Base-by-base conservation (phyloP, 768 basidiomycete genomes). In the Panaeolus papilionaceus region DNA sequence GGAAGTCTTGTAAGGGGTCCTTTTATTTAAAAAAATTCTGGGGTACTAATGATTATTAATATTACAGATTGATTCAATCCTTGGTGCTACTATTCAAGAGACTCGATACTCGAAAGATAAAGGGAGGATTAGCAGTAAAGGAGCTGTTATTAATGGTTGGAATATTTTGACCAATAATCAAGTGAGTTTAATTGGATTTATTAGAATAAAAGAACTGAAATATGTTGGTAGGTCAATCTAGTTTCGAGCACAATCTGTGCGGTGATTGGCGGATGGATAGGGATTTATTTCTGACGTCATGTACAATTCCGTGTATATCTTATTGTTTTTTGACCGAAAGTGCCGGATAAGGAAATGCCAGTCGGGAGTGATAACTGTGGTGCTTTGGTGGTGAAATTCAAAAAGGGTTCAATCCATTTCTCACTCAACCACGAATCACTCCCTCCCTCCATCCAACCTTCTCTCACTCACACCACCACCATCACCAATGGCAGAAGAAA, bases 31-130 rank as follows among this genome's bases (percentile, higher is more conserved):
- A 47, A 44, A 42, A 49, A 23, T 47, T 42, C 33, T 10, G 47
- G 20, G 47, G 37, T 37, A 38, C 28, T 16, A 65, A 58, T 28
- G 63, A 33, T 63, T 47, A 58, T 47, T 14, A 47, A n/a, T 23
- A 23, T 64, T 64, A 23, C 75, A 93, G 92, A 77, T 95, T 62
- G 96, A 98, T 75, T 95, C 93, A 0, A 49, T 98, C 12, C 82
- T 98, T 18, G 96, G 96, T 2, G 95, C 96, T 5, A 95, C 93
- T 5, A 75, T 97, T 0, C 96, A 98, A 72, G 81, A 85, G 64
- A 95, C 94, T 4, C 85, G 89, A 33, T 97, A 90, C 78, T 90
- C 91, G 5, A 79, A 79, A 54, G 79, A 81, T 23, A 85, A 83
- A 69, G 88, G 88, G 71, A 79, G 85, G 51, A 83, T 98, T 62